Evolutionary conservation across 306 rosid species (phyloP).

Genomic region (Clitoria ternatea): DNA sequence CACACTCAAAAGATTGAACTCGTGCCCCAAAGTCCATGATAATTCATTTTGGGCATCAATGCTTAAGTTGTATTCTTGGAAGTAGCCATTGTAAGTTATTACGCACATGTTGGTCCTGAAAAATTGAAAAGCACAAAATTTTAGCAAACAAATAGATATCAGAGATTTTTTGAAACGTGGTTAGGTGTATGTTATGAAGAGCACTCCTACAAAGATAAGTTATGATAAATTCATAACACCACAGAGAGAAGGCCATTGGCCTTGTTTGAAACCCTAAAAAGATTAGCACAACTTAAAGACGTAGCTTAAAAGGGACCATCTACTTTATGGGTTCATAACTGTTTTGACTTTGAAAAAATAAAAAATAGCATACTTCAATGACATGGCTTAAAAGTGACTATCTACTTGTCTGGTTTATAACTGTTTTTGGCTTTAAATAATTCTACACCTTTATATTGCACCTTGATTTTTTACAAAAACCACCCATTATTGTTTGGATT

Average conservation of each 20-base stretch:
- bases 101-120: slow-evolving; percentile 68
- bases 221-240: not conserved
- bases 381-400: not conserved
- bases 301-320: not conserved
- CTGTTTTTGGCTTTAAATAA: not conserved
- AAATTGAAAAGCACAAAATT: slow-evolving; percentile 24
- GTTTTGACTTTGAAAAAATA: not conserved
- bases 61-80: slow-evolving; percentile 67
- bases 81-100: slow-evolving; percentile 65
- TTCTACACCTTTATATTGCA: not conserved
- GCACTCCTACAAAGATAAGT: not conserved
- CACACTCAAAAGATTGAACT: slow-evolving; percentile 58
- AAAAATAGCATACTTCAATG: not conserved
- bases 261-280: not conserved
- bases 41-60: slow-evolving; percentile 57
- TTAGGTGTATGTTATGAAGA: too few species aligned
- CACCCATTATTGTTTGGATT: not conserved
- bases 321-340: not conserved
- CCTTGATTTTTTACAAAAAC: not conserved
- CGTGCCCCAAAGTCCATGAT: slow-evolving; percentile 62
- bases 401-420: not conserved
- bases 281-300: not conserved
- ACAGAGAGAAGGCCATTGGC: not conserved
- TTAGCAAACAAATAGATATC: slow-evolving; percentile 9
- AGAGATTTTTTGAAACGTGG: not conserved